Base-by-base conservation (phyloP, 1,284 basidiomycete species). In the Trichosporon ovoides region DNA sequence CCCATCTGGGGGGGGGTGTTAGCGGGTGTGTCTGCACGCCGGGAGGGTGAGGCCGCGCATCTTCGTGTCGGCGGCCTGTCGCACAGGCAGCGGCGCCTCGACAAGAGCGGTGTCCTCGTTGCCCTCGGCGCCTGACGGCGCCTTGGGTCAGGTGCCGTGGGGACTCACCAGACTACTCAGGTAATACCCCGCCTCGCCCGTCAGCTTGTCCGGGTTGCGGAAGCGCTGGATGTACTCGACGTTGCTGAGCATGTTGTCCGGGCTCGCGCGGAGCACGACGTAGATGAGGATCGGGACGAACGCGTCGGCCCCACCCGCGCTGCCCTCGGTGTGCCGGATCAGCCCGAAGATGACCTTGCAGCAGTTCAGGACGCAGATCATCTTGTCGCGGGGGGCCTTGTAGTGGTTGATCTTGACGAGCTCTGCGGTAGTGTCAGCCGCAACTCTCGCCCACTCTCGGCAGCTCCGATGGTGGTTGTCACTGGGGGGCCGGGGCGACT, bases 321-420 rank as follows among this genome's bases (percentile, higher is more conserved):
- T 69, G 13, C 71, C 82, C 81, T 70, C 71, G 9, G 93, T 77
- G 79, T 98, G 93, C 64, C 93, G 85, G 61, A 98, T 91, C 52
- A 97, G 79, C 53, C 95, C 95, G 74, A 97, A 98, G 71, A 98
- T 98, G 77, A 98, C 93, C 81, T 98, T 98, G 85, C 94, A 98
- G 78, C 87, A 91, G 72, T 98, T 98, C 51, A 98, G 80, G 50
- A 98, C 89, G 78, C 96, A 98, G 61, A 98, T 98, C 62, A 98
- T 81, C 79, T 98, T 98, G 78, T 98, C 95, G 49, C 95, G 82
- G 11, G 95, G 95, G 19, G 95, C 95, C 76, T 98, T 98, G 81
- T 98, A 98, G 74, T 97, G 92, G 73, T 97, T 98, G 67, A 98
- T 89, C 82, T 97, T 98, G 69, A 92, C 78, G 49, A 98, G 80